phyloP scores from a whole-genome alignment of 23 red algal species.

The Gracilariopsis chorda region DNA sequence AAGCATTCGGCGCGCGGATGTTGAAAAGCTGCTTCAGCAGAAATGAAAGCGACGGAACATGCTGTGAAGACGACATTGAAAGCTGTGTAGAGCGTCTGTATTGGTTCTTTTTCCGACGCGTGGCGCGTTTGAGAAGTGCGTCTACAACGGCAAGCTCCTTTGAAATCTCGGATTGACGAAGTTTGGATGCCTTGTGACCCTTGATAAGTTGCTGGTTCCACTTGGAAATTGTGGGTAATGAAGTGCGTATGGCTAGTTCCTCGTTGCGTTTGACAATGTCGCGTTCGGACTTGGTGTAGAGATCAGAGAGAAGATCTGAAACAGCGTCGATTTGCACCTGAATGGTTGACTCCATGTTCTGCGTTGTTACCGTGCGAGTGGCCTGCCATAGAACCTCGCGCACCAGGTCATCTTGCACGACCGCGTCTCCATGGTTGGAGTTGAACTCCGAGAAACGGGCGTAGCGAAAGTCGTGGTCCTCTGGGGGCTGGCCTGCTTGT shows the following conservation, averaged over 20 bases:
- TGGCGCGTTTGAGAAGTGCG: constrained; percentile 20
- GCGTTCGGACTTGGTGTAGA: constrained; percentile 40
- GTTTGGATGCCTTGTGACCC: constrained; percentile 38
- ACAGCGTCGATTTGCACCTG: constrained; percentile 17
- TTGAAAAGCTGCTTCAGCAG: background rate
- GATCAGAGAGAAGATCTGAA: constrained; percentile 9
- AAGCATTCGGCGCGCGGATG: background rate
- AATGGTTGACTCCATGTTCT: constrained; percentile 51
- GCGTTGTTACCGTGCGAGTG: background rate
- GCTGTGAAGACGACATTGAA: background rate
- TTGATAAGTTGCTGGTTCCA: constrained; percentile 50
- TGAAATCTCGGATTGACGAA: constrained; percentile 37
- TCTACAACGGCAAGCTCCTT: constrained; percentile 63
- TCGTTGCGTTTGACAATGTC: constrained; percentile 36
- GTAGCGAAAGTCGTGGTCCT: background rate
- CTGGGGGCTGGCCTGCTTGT: background rate
- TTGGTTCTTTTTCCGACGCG: background rate
- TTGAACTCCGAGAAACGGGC: constrained; percentile 48
- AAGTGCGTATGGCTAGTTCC: constrained; percentile 3
- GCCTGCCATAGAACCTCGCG: constrained; percentile 32
- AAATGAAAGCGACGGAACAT: background rate
- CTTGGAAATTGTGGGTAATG: constrained; percentile 25
- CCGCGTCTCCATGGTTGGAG: background rate
- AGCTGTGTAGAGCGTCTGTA: background rate
- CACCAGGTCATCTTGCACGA: constrained; percentile 29